These are phyloP conservation scores for Tanacetum coccineum DNA, from an alignment of 129 eudicot genomes.

Conservation along the genomic window DNA sequence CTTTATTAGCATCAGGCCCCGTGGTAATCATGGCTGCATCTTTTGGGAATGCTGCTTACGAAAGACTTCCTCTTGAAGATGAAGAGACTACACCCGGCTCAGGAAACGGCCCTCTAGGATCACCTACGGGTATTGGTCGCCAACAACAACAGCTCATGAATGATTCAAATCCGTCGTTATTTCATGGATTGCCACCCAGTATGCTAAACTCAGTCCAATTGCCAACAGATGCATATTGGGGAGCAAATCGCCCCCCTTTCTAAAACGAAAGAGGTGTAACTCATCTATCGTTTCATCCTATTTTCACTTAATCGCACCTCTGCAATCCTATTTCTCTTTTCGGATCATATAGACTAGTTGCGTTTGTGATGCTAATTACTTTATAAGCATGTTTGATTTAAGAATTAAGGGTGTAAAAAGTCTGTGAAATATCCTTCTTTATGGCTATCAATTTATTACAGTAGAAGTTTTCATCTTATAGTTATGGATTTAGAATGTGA, in stretches of 20 bases:
- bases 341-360: conserved; percentile 24
- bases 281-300: conserved; percentile 17
- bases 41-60: conserved; percentile 68
- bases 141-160: conserved; percentile 43
- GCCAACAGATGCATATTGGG: conserved; percentile 77
- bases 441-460: conserved; percentile 17
- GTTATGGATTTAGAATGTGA: background rate
- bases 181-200: conserved; percentile 67
- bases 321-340: conserved; percentile 13
- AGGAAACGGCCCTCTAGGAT: conserved; percentile 39
- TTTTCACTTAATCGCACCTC: conserved; percentile 21
- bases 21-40: conserved; percentile 60
- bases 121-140: conserved; percentile 40
- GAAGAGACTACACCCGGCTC: conserved; percentile 31
- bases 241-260: conserved; percentile 57
- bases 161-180: conserved; percentile 41
- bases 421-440: conserved; percentile 31
- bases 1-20: conserved; percentile 43
- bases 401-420: conserved; percentile 47
- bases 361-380: conserved; percentile 33
- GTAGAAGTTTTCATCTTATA: conserved; percentile 6
- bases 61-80: conserved; percentile 66
- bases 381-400: conserved; percentile 33
- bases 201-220: conserved; percentile 55
- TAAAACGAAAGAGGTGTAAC: conserved; percentile 23